Conservation (phyloP, 1,284 basidiomycete species). For the Puccinia polysora region DNA sequence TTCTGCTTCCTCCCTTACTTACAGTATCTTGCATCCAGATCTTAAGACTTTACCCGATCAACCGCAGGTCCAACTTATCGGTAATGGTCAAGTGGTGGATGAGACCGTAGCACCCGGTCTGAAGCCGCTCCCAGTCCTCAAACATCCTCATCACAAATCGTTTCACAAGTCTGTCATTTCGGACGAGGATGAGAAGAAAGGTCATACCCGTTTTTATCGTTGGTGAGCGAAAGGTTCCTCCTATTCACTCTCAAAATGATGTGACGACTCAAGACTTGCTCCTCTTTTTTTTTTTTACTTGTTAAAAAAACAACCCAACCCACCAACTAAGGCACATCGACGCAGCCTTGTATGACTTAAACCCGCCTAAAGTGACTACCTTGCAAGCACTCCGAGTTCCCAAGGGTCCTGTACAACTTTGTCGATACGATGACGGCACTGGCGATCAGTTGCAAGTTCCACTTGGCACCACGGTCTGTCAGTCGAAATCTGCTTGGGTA, state of each 20-base stretch:
- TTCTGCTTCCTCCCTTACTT: background rate
- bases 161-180: constrained; percentile 82
- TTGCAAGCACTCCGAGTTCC: constrained; percentile 76
- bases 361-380: constrained; percentile 72
- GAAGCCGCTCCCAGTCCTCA: constrained; percentile 55
- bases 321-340: constrained; percentile 76
- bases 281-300: no score
- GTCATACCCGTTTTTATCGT: constrained; percentile 76
- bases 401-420: constrained; percentile 63
- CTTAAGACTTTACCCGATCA: constrained; percentile 52
- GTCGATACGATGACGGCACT: constrained; percentile 81
- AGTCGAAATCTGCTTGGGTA: constrained; percentile 51
- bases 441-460: constrained; percentile 76
- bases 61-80: constrained; percentile 54
- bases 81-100: constrained; percentile 49
- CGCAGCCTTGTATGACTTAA: constrained; percentile 77
- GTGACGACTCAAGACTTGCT: no score
- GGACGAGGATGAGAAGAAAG: constrained; percentile 68
- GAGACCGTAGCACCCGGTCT: constrained; percentile 27
- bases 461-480: constrained; percentile 78
- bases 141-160: constrained; percentile 76
- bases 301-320: no score
- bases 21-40: constrained; percentile 52
- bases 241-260: no score
- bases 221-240: constrained; percentile 63